Evolutionary conservation across 2,329 filamentous ascomycete species (phyloP), one percentile per base, ranked within the genome.

Genomic region (Leptographium galeiforme): DNA sequence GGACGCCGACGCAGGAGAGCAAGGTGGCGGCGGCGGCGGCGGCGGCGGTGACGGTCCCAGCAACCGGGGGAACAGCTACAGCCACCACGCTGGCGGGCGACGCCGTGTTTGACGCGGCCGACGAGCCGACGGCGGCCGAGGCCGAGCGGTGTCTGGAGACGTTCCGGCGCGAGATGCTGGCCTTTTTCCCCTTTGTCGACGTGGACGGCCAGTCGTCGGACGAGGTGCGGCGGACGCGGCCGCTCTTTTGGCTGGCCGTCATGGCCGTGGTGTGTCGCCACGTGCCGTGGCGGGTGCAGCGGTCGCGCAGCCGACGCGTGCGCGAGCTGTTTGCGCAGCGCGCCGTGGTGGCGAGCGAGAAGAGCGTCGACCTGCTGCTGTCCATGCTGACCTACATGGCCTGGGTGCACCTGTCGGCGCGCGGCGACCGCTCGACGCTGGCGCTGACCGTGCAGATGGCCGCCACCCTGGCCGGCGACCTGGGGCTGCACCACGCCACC

Each of bases 211-310:
- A 64, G 44, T 68, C 67, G 1, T 68, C 72, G 1, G 61, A 63
- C 19, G 57, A 66, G 16, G 62, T 78, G 2, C 67, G 63, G 2
- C 60, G 58, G 6, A 63, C 70, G 11, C 63, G 66, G 6, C 75
- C 78, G 0, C 73, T 76, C 50, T 59, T 78, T 6, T 78, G 73
- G 70, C 59, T 75, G 10, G 70, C 68, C 39, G 74, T 81, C 48
- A 68, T 72, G 60, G 67, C 71, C 40, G 60, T 76, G 8, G 68
- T 70, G 3, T 68, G 67, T 47, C 72, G 68, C 57, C 71, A 69
- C 2, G 62, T 66, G 0, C 58, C 63, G 2, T 66, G 70, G 51
- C 70, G 74, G 52, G 48, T 62, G 0, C 72, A 76, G 55, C 49
- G 62, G 0, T 61, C 61, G 0, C 58, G 76, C n/a, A 66, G 67